Evolutionary conservation across 805 yeast species (phyloP), one percentile per base, ranked within the genome.

Genomic region (Metschnikowia matae): DNA sequence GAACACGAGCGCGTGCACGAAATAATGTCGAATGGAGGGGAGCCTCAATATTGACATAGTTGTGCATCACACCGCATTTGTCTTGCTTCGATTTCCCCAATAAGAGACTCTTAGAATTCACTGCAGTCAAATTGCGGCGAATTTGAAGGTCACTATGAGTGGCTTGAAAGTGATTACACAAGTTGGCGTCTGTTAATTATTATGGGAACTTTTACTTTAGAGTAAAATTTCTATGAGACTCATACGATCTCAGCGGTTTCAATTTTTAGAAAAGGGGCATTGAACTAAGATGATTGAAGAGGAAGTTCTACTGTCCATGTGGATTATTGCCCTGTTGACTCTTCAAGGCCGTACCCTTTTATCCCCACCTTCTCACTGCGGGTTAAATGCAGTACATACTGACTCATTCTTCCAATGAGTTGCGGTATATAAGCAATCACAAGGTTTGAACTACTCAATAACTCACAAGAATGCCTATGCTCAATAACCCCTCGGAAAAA

Each of bases 401-500:
- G 40, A 44, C 40, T 44, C 46, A 44, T 39, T 38, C 41, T 39
- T 17, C 15, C 32, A 35, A 29, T 15, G 17, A 21, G 6, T 41
- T 41, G 41, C 15, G 20, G 34, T 29, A 40, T 33, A 33, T 33
- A 35, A 34, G 34, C 21, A 3, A 43, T 13, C 17, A 20, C 17
- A 21, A 21, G 20, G 20, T 34, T 6, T 6, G 21, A 32, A 4
- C 26, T 31, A 31, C 31, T 39, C 31, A 23, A 7, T n/a, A 39
- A n/a, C n/a, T n/a, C 18, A 35, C 39, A 39, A 43, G 1, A 32
- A 55, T 55, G 58, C 56, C 59, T 20, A 56, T 57, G 80, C 70
- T 79, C 52, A 64, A 73, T 58, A 84, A 84, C 59, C 90, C 90
- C 4, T 76, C 84, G 1, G 65, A 62, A 13, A 87, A 87, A 62